These are phyloP conservation scores for Boletus vermiculosoides DNA, from an alignment of 768 basidiomycete genomes.

Conservation along the genomic window DNA sequence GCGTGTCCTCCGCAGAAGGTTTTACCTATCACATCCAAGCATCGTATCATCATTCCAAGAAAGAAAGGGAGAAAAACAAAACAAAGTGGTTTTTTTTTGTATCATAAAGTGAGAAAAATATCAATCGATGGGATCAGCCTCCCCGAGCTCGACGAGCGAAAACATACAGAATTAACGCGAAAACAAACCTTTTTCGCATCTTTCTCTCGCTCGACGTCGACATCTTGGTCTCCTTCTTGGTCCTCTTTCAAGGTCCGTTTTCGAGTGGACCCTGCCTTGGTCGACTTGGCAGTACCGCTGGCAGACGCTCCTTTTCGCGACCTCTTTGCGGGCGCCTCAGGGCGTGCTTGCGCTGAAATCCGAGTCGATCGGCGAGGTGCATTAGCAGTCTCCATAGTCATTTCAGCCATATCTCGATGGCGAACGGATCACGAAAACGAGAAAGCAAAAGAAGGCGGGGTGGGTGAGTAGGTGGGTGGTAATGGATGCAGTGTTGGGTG, in stretches of 20 bases:
- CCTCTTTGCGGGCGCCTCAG: conserved; percentile 23
- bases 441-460: neutral
- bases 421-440: neutral
- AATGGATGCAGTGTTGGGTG: conserved; percentile 4
- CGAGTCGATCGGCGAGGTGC: conserved; percentile 55
- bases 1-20: conserved; percentile 12
- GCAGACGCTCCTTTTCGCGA: conserved; percentile 17
- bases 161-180: too few species aligned
- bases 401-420: conserved; percentile 12
- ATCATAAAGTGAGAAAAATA: neutral
- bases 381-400: conserved; percentile 19
- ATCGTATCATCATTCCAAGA: neutral
- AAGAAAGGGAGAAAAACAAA: neutral
- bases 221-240: conserved; percentile 19
- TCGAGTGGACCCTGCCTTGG: conserved; percentile 33
- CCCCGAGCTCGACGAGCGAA: neutral
- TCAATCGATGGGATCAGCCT: neutral
- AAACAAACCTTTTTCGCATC: conserved; percentile 28
- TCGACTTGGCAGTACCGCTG: conserved; percentile 15
- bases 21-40: conserved; percentile 16
- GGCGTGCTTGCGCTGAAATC: conserved; percentile 49
- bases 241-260: conserved; percentile 36
- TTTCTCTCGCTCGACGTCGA: conserved; percentile 13
- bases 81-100: neutral
- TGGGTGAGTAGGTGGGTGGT: neutral